Evolutionary conservation across 192 early-diverging fungal genomes (phyloP), one percentile per base, ranked within the genome.

Genomic region (Borealophlyctis nickersoniae): DNA sequence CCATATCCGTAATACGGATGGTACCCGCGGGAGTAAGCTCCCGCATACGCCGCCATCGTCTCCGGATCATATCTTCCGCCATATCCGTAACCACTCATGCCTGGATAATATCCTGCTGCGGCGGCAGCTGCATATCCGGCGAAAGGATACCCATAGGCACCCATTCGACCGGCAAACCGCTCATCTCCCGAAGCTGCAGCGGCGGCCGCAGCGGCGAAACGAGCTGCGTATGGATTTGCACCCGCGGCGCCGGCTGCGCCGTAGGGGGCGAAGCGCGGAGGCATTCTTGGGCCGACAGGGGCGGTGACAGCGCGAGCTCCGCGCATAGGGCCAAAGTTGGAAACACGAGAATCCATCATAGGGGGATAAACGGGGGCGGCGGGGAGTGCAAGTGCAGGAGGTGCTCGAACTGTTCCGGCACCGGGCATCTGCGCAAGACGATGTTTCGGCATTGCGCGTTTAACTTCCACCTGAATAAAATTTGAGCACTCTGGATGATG

Each of bases 371-470:
- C 54, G 33, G 35, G 56, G 68, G 67, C 35, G 33, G 55, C 36
- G 56, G 64, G 67, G 58, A 67, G 45, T 74, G 56, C 55, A 79
- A 68, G 63, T 77, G 74, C 35, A 14, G 60, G 26, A 1, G 24
- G 4, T 3, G 19, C 62, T 3, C 50, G 34, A 30, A 33, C 30
- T 5, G 16, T 34, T 22, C 62, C 62, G 2, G 39, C 24, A 3
- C 26, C 62, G 57, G 19, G n/a, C 32, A 45, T 7, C 9, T 45
- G 39, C 32, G 52, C 16, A 54, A 54, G 35, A 69, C 61, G 60
- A 30, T 69, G 67, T 62, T 89, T 89, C 32, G 88, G 88, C 73
- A 84, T 84, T 1, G 88, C 88, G 34, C 79, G 74, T 67, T 87
- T 86, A 16, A 90, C 84, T 64, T 90, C 87, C 35, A 89, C 73